Evolutionary conservation across 2,329 filamentous ascomycete species (phyloP).

Genomic region (Fusarium succisae): DNA sequence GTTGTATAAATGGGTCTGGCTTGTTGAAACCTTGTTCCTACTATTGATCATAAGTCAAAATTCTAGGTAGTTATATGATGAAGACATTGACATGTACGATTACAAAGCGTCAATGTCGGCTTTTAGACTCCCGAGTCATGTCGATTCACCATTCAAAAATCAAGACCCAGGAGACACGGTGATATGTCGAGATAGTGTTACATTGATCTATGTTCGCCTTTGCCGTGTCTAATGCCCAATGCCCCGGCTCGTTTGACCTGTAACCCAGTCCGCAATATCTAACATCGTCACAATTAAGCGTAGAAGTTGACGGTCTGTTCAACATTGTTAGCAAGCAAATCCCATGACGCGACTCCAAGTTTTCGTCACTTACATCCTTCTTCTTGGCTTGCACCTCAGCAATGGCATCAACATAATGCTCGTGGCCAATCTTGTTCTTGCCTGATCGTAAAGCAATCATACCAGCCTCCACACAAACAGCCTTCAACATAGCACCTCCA

Average conservation of each 20-base stretch:
- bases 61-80: background rate
- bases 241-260: conserved; percentile 16
- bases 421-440: conserved; percentile 95
- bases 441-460: conserved; percentile 98
- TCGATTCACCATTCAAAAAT: background rate
- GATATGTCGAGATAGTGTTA: conserved; percentile 38
- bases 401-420: conserved; percentile 99
- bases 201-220: conserved; percentile 41
- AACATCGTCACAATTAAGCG: conserved; percentile 49
- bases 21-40: background rate
- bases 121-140: background rate
- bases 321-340: conserved; percentile 21
- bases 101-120: background rate
- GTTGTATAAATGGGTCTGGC: background rate
- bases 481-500: conserved; percentile 96
- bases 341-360: background rate
- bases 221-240: conserved; percentile 31
- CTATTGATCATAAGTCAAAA: background rate
- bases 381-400: conserved; percentile 95
- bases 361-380: conserved; percentile 75
- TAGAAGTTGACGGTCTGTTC: conserved; percentile 67
- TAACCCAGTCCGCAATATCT: conserved; percentile 22
- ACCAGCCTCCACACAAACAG: conserved; percentile 97
- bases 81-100: background rate
- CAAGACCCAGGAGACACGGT: background rate